Percentiles rank a stretch among this genome's conserved stretches.
phyloP scores from a whole-genome alignment of 164 flowering plant genomes.

The Litsea cubeba region DNA sequence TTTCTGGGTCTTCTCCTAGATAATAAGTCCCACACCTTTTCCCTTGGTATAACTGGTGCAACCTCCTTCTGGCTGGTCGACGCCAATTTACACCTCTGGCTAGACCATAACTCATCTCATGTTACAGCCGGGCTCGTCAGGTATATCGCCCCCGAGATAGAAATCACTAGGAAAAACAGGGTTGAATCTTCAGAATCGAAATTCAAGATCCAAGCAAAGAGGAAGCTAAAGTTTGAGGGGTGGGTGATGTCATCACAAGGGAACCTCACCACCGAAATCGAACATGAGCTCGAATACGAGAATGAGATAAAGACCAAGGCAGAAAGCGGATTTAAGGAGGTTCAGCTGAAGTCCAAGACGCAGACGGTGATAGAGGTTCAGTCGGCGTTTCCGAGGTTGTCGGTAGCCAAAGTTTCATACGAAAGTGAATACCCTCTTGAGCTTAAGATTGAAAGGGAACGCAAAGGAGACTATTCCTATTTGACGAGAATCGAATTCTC shows the following conservation, averaged over 20 bases:
- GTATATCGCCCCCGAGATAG: conserved; percentile 15
- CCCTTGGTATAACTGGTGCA: conserved; percentile 44
- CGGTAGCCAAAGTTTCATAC: conserved; percentile 4
- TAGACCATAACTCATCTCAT: conserved; percentile 28
- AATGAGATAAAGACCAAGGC: conserved; percentile 34
- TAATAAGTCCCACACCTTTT: conserved; percentile 45
- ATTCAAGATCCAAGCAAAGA: conserved; percentile 37
- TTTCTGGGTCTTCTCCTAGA: conserved; percentile 44
- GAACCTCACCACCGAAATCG: conserved; percentile 48
- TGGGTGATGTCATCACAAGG: conserved; percentile 62
- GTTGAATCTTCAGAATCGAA: conserved; percentile 45
- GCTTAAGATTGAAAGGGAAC: conserved; percentile 27
- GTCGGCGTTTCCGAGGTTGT: conserved; percentile 13
- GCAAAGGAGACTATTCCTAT: conserved; percentile 27
- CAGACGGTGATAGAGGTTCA: conserved; percentile 24
- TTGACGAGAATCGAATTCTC: conserved; percentile 37
- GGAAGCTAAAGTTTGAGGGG: conserved; percentile 30
- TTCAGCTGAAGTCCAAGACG: conserved; percentile 40
- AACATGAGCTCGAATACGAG: conserved; percentile 29
- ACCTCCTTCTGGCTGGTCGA: conserved; percentile 73
- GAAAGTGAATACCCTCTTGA: conserved; percentile 40
- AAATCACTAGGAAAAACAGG: conserved; percentile 12
- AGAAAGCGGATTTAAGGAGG: conserved; percentile 43
- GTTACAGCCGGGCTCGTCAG: conserved; percentile 35
- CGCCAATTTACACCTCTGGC: conserved; percentile 85